Percentiles rank a stretch among this genome's conserved stretches.
These are phyloP conservation scores for Deinandra increscens DNA, from an alignment of 129 eudicot genomes.

Conservation along the genomic window DNA sequence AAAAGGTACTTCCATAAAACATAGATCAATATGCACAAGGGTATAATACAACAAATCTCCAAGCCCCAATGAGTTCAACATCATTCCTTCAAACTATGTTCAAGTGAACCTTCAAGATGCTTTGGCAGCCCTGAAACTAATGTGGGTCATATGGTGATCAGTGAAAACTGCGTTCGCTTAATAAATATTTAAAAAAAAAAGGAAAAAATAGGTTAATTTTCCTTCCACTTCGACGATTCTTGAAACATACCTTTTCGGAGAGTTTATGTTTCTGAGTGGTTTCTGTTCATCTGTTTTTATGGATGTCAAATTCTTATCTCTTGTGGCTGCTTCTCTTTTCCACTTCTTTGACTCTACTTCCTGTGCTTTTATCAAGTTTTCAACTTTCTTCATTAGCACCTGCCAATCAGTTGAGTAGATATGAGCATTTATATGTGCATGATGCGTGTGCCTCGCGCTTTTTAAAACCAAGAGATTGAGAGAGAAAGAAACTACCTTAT, in stretches of 20 bases:
- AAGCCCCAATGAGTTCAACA: conserved; percentile 13
- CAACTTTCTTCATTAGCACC: conserved; percentile 70
- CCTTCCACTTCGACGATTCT: background rate
- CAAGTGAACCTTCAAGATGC: conserved; percentile 28
- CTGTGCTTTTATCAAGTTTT: conserved; percentile 61
- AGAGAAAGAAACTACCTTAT: conserved; percentile 47
- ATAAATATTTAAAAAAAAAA: background rate
- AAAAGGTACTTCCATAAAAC: background rate
- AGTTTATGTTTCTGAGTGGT: conserved; percentile 36
- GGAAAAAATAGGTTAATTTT: background rate
- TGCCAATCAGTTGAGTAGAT: conserved; percentile 25
- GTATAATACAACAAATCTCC: conserved; percentile 21
- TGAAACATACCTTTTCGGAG: conserved; percentile 43
- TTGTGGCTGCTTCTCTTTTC: conserved; percentile 61
- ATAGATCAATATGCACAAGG: conserved; percentile 22
- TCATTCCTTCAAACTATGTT: conserved; percentile 18
- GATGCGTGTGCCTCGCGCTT: too few species aligned
- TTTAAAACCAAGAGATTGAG: too few species aligned
- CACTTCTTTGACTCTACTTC: conserved; percentile 70
- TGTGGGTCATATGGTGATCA: conserved; percentile 3
- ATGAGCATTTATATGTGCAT: background rate
- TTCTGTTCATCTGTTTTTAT: conserved; percentile 45
- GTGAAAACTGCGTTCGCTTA: background rate
- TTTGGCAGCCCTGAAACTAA: conserved; percentile 30
- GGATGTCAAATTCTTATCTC: conserved; percentile 48